Percentiles rank a stretch among this genome's conserved stretches.
These are phyloP conservation scores for Oryza rufipogon DNA, from an alignment of 176 grass and related monocot genomes.

Conservation along the genomic window DNA sequence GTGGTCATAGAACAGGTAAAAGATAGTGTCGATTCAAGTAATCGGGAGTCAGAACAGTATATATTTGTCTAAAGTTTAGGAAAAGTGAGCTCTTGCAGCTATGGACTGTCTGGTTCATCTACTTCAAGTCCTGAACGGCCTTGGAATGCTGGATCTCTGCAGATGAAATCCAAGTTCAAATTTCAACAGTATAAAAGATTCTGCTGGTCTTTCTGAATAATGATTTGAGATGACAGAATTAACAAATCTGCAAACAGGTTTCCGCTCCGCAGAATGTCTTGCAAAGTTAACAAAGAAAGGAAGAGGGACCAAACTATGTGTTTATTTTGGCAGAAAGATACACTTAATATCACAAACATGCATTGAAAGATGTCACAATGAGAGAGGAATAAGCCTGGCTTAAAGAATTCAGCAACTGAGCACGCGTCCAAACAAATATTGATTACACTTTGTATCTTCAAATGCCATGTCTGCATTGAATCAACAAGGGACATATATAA, in stretches of 20 bases:
- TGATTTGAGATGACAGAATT: neutral
- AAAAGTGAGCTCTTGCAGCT: neutral
- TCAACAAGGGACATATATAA: neutral
- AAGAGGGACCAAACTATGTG: neutral
- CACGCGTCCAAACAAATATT: neutral
- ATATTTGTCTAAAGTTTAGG: neutral
- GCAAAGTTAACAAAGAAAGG: neutral
- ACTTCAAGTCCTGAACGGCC: neutral
- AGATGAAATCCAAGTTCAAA: constrained; percentile 12
- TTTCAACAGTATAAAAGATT: neutral
- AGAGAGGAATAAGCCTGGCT: neutral
- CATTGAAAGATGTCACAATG: neutral
- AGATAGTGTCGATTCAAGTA: neutral
- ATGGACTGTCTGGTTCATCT: neutral
- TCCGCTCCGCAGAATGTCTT: neutral
- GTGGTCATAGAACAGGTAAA: neutral
- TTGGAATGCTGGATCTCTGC: neutral
- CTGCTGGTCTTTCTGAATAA: neutral
- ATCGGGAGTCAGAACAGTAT: neutral
- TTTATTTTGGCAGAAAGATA: neutral
- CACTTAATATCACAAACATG: neutral
- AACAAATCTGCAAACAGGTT: neutral
- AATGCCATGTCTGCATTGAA: neutral
- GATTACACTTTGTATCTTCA: neutral
- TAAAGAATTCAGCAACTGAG: neutral